These are phyloP conservation scores for Solanum paucissectum DNA, from an alignment of 257 asterid genomes.

Conservation along the genomic window DNA sequence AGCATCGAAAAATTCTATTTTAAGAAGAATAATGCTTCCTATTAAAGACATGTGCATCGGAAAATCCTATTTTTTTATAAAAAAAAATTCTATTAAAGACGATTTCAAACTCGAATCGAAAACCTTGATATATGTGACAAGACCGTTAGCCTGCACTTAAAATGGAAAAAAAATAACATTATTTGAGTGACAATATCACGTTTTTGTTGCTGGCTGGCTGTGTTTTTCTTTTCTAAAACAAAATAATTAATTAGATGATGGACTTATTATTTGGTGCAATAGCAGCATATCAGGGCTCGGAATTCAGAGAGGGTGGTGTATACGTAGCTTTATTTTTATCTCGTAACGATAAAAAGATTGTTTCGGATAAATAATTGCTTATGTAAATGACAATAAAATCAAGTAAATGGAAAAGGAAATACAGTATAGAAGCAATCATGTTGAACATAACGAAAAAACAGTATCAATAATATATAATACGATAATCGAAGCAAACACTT, in stretches of 20 bases:
- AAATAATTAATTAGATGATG: neutral
- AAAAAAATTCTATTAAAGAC: neutral
- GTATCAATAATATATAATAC: neutral
- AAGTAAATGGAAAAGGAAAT: neutral
- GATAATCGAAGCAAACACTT: neutral
- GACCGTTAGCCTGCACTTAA: neutral
- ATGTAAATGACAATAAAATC: neutral
- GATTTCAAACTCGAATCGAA: rapidly evolving
- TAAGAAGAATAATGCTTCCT: no score
- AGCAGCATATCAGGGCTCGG: neutral
- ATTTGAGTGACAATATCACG: neutral
- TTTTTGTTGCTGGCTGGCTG: neutral
- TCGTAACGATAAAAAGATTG: rapidly evolving
- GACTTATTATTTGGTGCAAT: neutral
- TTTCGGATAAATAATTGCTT: neutral
- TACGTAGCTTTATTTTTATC: neutral
- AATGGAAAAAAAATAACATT: neutral
- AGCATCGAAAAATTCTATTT: rapidly evolving
- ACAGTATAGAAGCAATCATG: rapidly evolving
- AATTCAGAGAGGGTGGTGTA: neutral
- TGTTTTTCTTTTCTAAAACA: neutral
- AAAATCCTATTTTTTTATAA: neutral
- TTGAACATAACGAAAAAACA: neutral
- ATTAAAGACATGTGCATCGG: neutral
- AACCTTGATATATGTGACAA: neutral